These are phyloP conservation scores for Teratosphaeria viscida DNA, from an alignment of 2,329 filamentous ascomycete genomes.

Conservation along the genomic window DNA sequence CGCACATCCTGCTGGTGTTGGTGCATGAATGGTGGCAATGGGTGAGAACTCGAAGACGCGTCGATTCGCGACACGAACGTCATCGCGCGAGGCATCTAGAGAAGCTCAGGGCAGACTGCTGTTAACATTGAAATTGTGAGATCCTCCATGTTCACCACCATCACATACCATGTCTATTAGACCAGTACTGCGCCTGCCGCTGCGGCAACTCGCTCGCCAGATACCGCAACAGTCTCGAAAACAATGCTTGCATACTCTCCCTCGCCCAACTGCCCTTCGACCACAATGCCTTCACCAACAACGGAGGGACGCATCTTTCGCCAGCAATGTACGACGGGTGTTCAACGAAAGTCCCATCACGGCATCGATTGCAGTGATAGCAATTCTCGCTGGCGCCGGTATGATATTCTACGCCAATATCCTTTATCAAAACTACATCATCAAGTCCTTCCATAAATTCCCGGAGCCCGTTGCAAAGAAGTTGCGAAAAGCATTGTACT, in stretches of 20 bases:
- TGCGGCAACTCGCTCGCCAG: conserved; percentile 9
- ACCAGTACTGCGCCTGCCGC: conserved; percentile 16
- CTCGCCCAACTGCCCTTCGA: conserved; percentile 1
- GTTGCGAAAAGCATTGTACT: conserved; percentile 77
- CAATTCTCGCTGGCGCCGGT: conserved; percentile 29
- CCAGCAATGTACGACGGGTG: conserved; percentile 22
- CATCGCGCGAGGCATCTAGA: neutral
- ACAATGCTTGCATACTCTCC: conserved; percentile 11
- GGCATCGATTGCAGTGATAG: conserved; percentile 23
- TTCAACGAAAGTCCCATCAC: conserved; percentile 29
- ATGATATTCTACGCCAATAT: conserved; percentile 35
- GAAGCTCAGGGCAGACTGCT: neutral
- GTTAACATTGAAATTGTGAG: neutral
- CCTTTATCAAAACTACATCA: conserved; percentile 37
- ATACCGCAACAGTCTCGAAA: neutral
- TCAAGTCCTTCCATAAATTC: conserved; percentile 43
- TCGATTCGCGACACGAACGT: neutral
- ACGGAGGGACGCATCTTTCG: conserved; percentile 11
- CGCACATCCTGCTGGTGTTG: conserved; percentile 46
- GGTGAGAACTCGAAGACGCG: neutral
- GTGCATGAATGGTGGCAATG: neutral
- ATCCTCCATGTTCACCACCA: neutral
- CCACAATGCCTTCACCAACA: conserved; percentile 6
- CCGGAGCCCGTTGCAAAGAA: conserved; percentile 65
- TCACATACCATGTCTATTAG: conserved; percentile 26